Conservation (phyloP, 1,284 basidiomycete species). For the Kalmanozyma brasiliensis region DNA sequence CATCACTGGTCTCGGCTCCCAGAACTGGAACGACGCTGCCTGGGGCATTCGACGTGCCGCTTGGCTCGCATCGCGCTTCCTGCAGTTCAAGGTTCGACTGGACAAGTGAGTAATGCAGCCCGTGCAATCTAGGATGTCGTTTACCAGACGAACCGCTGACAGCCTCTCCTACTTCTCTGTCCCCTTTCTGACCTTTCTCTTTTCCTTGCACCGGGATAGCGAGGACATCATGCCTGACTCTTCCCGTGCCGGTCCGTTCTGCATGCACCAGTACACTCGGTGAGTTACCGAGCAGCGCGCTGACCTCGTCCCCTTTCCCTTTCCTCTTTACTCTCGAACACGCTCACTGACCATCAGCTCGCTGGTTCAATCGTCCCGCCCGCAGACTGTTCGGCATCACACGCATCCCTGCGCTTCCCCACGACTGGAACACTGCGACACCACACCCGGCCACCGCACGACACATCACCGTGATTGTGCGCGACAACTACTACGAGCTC, state of each 20-base stretch:
- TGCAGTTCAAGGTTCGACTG: slow-evolving; percentile 81
- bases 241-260: slow-evolving; percentile 72
- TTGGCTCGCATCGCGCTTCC: slow-evolving; percentile 80
- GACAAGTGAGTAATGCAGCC: slow-evolving; percentile 70
- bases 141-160: neutral
- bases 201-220: slow-evolving; percentile 52
- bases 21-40: slow-evolving; percentile 68
- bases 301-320: slow-evolving; percentile 20
- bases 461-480: slow-evolving; percentile 78
- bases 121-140: no score
- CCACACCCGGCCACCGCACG: slow-evolving; percentile 71
- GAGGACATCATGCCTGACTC: slow-evolving; percentile 73
- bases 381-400: slow-evolving; percentile 70
- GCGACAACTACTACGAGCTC: slow-evolving; percentile 85
- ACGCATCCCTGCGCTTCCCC: slow-evolving; percentile 68
- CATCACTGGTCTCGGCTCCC: slow-evolving; percentile 35
- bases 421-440: slow-evolving; percentile 69
- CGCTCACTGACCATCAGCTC: slow-evolving; percentile 40
- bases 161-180: neutral
- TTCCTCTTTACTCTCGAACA: slow-evolving; percentile 17
- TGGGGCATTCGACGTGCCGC: slow-evolving; percentile 90
- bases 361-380: slow-evolving; percentile 73
- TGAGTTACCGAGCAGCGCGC: slow-evolving; percentile 63
- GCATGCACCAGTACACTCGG: slow-evolving; percentile 73
- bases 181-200: neutral